These are phyloP conservation scores for Boletus tomentosulus DNA, from an alignment of 768 basidiomycete genomes.

Conservation along the genomic window DNA sequence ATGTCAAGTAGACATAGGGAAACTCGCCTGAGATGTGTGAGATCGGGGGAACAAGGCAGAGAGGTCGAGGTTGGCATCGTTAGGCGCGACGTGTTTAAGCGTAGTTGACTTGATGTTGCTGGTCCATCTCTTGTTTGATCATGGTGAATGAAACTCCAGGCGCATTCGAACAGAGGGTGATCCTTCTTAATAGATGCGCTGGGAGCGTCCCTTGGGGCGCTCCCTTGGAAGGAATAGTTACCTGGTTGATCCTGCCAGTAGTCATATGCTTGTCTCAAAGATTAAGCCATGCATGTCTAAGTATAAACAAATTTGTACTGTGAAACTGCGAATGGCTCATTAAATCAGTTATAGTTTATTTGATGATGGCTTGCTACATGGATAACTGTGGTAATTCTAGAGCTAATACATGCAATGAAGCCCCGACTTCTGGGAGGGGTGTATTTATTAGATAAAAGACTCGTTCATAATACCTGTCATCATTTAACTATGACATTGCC, in stretches of 20 bases:
- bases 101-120: no score
- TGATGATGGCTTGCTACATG: slow-evolving; percentile 73
- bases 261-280: no score
- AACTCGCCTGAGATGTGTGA: neutral
- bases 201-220: no score
- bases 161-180: no score
- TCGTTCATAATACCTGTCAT: slow-evolving; percentile 78
- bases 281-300: no score
- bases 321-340: no score
- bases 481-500: no score
- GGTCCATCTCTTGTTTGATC: neutral
- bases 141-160: slow-evolving; percentile 39
- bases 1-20: neutral
- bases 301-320: no score
- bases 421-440: slow-evolving; percentile 68
- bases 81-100: no score
- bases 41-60: slow-evolving; percentile 2
- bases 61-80: neutral
- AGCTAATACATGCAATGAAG: slow-evolving; percentile 70
- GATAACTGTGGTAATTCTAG: slow-evolving; percentile 79
- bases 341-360: slow-evolving; percentile 83
- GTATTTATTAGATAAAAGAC: slow-evolving; percentile 75
- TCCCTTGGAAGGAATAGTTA: no score
- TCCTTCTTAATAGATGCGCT: no score
- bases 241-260: no score